Evolutionary conservation across 345 rosid species (phyloP), one percentile per base, ranked within the genome.

Genomic region (Physaria fendleri): DNA sequence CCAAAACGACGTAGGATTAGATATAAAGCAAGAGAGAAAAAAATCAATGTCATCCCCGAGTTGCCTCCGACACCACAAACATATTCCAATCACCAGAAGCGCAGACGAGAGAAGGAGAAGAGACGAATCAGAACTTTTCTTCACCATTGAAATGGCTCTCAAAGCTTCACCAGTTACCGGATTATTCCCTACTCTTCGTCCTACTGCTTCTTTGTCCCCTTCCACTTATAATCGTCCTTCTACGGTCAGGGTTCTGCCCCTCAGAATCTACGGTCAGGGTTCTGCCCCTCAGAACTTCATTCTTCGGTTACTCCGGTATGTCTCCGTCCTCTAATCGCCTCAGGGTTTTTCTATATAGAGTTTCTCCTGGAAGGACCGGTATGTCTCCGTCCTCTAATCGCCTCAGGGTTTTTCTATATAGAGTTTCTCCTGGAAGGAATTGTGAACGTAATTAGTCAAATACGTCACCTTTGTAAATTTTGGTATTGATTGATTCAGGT

Each of bases 81-180:
- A 40, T 12, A 30, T 9, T 46, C 49, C 40, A 66, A 67, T 58
- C 5, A 49, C 55, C 5, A 49, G 10, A 48, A 23, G 27, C 34
- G 23, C 56, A 38, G 10, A 23, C 30, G 14, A 28, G 28, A 41
- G 61, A 33, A 30, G 38, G 9, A 49, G 58, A 49, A 28, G 40
- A 41, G 17, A 11, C 59, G 30, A 55, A 21, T 54, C n/a, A n/a
- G n/a, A n/a, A n/a, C n/a, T n/a, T n/a, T n/a, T n/a, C n/a, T n/a
- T n/a, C 39, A 54, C 67, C 61, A 27, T 54, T 27, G 24, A 42
- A 53, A 79, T 76, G 83, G 77, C 83, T 32, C 56, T 68, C 4
- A 76, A 43, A 44, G 78, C 78, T 62, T 66, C 80, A 34, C 78
- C 80, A n/a, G 59, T 74, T 7, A 16, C 75, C 49, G 77, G 80